Evolutionary conservation across 768 basidiomycete genomes (phyloP).

Genomic region (Gloeopeniophorella convolvens): DNA sequence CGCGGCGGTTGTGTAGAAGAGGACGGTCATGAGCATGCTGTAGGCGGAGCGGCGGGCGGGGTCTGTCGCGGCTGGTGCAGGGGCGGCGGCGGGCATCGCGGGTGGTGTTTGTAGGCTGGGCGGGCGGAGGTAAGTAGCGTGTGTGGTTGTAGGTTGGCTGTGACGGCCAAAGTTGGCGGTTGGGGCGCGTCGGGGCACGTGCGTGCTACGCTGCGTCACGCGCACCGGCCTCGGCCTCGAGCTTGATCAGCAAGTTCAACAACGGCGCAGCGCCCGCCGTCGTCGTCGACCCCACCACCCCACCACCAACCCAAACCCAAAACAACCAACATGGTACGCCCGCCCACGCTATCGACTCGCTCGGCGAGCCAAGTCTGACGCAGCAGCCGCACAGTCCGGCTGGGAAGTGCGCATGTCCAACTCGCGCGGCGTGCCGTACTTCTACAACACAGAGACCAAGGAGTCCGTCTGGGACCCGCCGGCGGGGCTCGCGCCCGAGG

Average conservation of each 20-base stretch:
- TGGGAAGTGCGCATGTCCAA: slow-evolving; percentile 91
- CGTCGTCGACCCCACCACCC: neutral
- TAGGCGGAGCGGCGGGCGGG: neutral
- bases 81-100: too few relatives aligned
- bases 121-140: too few relatives aligned
- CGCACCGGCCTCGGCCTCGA: too few relatives aligned
- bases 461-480: slow-evolving; percentile 81
- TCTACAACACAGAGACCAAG: slow-evolving; percentile 67
- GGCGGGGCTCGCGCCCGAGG: slow-evolving; percentile 47
- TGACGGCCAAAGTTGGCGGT: too few relatives aligned
- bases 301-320: neutral
- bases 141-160: too few relatives aligned
- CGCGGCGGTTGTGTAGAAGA: slow-evolving; percentile 1
- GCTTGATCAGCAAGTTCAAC: too few relatives aligned
- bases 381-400: neutral
- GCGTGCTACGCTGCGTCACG: too few relatives aligned
- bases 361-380: neutral
- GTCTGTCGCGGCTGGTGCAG: too few relatives aligned
- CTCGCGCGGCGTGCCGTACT: slow-evolving; percentile 78
- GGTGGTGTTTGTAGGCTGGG: too few relatives aligned
- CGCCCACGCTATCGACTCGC: neutral
- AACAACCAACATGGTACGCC: slow-evolving; percentile 7
- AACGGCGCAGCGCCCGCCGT: too few relatives aligned
- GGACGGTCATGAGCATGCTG: slow-evolving; percentile 4
- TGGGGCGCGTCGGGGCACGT: too few relatives aligned